Base-by-base conservation (phyloP, 495 filamentous ascomycete genomes). In the Pyronema omphalodes region DNA sequence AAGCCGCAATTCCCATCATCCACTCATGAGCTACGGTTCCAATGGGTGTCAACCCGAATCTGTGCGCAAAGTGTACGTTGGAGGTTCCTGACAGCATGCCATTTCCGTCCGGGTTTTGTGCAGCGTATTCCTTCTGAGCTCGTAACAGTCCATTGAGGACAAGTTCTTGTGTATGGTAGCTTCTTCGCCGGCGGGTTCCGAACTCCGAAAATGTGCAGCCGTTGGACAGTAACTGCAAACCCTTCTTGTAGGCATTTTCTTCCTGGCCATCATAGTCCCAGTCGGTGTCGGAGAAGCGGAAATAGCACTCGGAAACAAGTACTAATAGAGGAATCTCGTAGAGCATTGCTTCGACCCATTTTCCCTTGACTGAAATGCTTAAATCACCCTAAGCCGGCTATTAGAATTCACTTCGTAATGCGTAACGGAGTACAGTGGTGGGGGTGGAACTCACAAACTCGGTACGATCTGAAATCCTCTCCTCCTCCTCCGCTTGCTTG, bases 21-120 rank as follows among this genome's bases (percentile, higher is more conserved):
- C 93, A 98, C 69, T 98, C 91, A 58, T 98, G 91, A 0, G 93
- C 91, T 0, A 98, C 88, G 2, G 91, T 98, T 12, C 91, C 91
- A 15, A 98, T 79, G 0, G 89, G 84, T 7, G 76, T 69, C 29
- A 91, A 75, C 17, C 76, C 77, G 66, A 89, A 85, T 63, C 53
- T 57, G 15, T 65, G 63, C 14, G 91, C 91, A 56, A 96, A 83
- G 63, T 98, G 91, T 17, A 96, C 93, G 63, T 98, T 98, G 67
- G 88, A 94, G 1, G 91, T 94, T 0, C 91, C 91, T 1, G 79
- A 78, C 47, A 96, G 73, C 56, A 77, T 79, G 0, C 91, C 91
- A 70, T 64, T 76, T 1, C 80, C 58, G 17, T 45, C 44, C 8
- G 49, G 81, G 17, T 70, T 70, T 62, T 75, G 50, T 19, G 11